phyloP scores from a whole-genome alignment of 2,329 filamentous ascomycete species.

The Dothideomycetes sp. region DNA sequence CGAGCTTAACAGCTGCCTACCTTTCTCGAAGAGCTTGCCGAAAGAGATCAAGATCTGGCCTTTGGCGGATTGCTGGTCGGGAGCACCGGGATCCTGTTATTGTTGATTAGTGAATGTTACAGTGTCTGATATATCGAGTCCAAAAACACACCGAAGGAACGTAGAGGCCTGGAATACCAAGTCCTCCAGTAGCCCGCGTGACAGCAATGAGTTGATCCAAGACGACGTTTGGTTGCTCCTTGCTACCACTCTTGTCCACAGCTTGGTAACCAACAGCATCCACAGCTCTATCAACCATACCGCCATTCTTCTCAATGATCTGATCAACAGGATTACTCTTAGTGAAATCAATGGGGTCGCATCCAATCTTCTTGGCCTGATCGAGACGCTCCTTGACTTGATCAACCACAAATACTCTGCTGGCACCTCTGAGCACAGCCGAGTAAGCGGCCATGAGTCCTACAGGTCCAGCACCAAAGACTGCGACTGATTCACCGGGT shows the following conservation, averaged over 20 bases:
- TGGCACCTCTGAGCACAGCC: constrained; percentile 51
- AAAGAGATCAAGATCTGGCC: constrained; percentile 57
- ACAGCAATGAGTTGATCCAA: constrained; percentile 56
- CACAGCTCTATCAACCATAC: constrained; percentile 55
- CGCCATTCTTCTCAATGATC: constrained; percentile 50
- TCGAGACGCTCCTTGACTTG: constrained; percentile 51
- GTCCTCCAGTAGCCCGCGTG: constrained; percentile 51
- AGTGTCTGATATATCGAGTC: not conserved
- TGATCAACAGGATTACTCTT: constrained; percentile 51
- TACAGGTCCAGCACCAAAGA: constrained; percentile 57
- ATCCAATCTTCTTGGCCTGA: constrained; percentile 53
- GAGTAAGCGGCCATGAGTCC: constrained; percentile 58
- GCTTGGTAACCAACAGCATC: constrained; percentile 61
- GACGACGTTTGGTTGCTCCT: constrained; percentile 54
- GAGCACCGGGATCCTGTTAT: constrained; percentile 48
- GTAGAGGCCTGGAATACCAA: constrained; percentile 52
- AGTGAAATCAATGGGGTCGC: constrained; percentile 51
- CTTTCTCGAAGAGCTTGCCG: constrained; percentile 60
- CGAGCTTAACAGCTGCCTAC: constrained; percentile 27
- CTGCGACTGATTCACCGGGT: constrained; percentile 52
- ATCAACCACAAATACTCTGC: constrained; percentile 54
- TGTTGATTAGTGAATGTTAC: not conserved
- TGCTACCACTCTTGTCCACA: constrained; percentile 44
- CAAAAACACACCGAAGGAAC: constrained; percentile 20
- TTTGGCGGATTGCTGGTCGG: constrained; percentile 51